A percentile compares a stretch with the other conserved stretches of the same genome.
These are phyloP conservation scores for Arbutus unedo DNA, from an alignment of 148 eudicot species.

Conservation along the genomic window DNA sequence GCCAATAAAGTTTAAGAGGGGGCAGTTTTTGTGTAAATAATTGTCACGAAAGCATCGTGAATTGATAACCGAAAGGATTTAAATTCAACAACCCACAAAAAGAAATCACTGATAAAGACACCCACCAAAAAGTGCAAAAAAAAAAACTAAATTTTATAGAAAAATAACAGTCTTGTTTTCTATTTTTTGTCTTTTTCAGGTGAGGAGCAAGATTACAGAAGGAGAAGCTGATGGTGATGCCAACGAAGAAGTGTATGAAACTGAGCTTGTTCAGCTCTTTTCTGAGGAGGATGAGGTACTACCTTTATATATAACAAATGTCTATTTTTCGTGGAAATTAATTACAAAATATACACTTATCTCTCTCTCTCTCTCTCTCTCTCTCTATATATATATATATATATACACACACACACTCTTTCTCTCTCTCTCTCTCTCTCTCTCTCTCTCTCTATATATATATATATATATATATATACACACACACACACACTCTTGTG, in stretches of 20 bases:
- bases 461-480: too few relatives aligned
- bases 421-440: too few relatives aligned
- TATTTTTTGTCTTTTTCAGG: conserved; percentile 27
- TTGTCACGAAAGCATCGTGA: conserved; percentile 33
- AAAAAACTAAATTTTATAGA: not conserved
- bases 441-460: too few relatives aligned
- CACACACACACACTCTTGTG: too few relatives aligned
- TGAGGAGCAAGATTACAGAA: conserved; percentile 26
- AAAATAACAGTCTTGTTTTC: not conserved
- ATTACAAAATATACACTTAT: too few relatives aligned
- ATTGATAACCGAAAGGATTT: conserved; percentile 19
- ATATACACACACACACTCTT: too few relatives aligned
- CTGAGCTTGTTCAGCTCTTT: conserved; percentile 55
- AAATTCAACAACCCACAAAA: conserved; percentile 23
- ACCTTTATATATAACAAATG: too few relatives aligned
- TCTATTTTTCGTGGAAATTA: too few relatives aligned
- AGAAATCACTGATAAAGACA: conserved; percentile 16
- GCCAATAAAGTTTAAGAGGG: not conserved
- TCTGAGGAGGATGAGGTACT: conserved; percentile 82
- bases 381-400: too few relatives aligned
- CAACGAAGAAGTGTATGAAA: conserved; percentile 33
- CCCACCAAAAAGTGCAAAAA: not conserved
- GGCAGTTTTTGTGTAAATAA: conserved; percentile 13
- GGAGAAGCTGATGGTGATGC: conserved; percentile 39
- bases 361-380: too few relatives aligned